These are phyloP conservation scores for Coemansia sp. DNA, from an alignment of 192 early-diverging fungal genomes.

Conservation along the genomic window DNA sequence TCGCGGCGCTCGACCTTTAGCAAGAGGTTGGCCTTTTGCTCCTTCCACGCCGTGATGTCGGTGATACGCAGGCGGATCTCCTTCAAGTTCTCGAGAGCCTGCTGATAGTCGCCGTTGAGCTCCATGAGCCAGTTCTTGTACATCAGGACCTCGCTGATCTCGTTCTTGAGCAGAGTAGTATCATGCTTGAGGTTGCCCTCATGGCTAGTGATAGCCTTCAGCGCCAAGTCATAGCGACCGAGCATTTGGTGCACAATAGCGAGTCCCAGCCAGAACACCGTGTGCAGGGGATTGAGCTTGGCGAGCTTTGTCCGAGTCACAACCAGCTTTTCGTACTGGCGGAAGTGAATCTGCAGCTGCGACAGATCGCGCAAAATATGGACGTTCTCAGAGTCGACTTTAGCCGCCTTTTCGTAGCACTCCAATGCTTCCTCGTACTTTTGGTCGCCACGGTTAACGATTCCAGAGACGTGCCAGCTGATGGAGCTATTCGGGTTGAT, in stretches of 20 bases:
- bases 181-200: slow-evolving; percentile 63
- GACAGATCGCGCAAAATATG: slow-evolving; percentile 91
- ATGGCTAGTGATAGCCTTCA: slow-evolving; percentile 66
- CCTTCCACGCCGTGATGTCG: slow-evolving; percentile 72
- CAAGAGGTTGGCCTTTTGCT: slow-evolving; percentile 70
- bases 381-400: slow-evolving; percentile 83
- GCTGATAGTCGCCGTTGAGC: slow-evolving; percentile 73
- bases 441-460: slow-evolving; percentile 87
- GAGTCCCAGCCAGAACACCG: slow-evolving; percentile 81
- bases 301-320: slow-evolving; percentile 71
- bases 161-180: slow-evolving; percentile 48
- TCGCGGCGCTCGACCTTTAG: slow-evolving; percentile 64
- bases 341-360: slow-evolving; percentile 79
- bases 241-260: slow-evolving; percentile 82
- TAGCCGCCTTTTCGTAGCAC: slow-evolving; percentile 87
- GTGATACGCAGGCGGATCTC: slow-evolving; percentile 69
- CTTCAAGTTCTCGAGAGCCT: slow-evolving; percentile 75
- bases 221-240: slow-evolving; percentile 70
- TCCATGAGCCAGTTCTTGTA: slow-evolving; percentile 87
- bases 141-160: slow-evolving; percentile 80
- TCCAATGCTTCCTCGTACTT: slow-evolving; percentile 91
- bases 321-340: slow-evolving; percentile 80
- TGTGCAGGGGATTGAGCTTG: slow-evolving; percentile 64
- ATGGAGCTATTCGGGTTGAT: slow-evolving; percentile 82
- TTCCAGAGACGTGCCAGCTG: slow-evolving; percentile 96